Percentiles rank a stretch among this genome's conserved stretches.
Conservation (phyloP, 306 rosid species). For the Citrullus colocynthis region DNA sequence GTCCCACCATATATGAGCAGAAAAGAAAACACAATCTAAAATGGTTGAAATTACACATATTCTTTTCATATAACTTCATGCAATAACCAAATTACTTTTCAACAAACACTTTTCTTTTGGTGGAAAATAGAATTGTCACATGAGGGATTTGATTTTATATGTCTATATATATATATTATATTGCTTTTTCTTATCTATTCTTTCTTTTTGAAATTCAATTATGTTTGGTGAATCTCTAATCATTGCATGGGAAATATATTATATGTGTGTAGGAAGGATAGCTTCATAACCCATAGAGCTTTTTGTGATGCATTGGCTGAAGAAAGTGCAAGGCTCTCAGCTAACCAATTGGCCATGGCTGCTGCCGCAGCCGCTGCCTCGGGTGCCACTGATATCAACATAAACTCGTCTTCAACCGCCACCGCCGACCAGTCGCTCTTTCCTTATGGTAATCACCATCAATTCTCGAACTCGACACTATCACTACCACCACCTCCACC, state of each 20-base stretch:
- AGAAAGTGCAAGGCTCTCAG: conserved; percentile 70
- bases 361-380: not conserved
- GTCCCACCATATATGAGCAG: not conserved
- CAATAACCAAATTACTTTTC: not conserved
- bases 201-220: not conserved
- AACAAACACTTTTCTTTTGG: not conserved
- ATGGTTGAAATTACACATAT: not conserved
- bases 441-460: conserved; percentile 26
- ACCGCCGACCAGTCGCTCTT: conserved; percentile 30
- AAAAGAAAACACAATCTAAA: not conserved
- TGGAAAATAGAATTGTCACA: not conserved
- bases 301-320: conserved; percentile 94
- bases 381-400: not conserved
- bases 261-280: conserved; percentile 57
- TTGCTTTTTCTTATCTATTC: not conserved
- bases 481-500: not conserved
- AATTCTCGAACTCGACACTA: not conserved
- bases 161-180: not conserved
- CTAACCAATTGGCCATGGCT: conserved; percentile 24
- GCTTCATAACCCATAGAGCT: conserved; percentile 93
- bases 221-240: not conserved
- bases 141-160: not conserved
- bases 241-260: not conserved
- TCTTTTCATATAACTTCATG: not conserved
- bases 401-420: not conserved